Evolutionary conservation across 768 basidiomycete species (phyloP).

Genomic region (Leccinum sublutescens): DNA sequence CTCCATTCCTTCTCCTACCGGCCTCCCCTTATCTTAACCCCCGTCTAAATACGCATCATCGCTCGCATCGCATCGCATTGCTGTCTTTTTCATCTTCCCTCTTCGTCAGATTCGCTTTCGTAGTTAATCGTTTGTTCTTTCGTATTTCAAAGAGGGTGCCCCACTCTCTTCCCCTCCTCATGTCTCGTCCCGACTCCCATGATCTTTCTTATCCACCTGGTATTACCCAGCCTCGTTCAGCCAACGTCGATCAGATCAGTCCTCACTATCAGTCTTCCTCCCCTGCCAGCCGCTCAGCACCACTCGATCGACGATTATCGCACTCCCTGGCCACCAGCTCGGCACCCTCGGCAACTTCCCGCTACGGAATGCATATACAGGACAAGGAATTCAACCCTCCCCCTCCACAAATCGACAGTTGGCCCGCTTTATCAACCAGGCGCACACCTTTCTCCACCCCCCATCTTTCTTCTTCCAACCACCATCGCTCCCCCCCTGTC

Average conservation of each 20-base stretch:
- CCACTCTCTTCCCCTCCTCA: slow-evolving; percentile 17
- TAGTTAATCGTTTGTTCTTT: slow-evolving; percentile 28
- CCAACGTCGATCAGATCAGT: slow-evolving; percentile 29
- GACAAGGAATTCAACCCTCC: slow-evolving; percentile 37
- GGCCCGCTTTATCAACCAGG: slow-evolving; percentile 36
- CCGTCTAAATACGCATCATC: slow-evolving; percentile 30
- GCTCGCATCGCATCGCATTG: slow-evolving; percentile 34
- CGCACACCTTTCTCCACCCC: slow-evolving; percentile 26
- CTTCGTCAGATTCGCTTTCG: slow-evolving; percentile 28
- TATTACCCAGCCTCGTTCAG: slow-evolving; percentile 26
- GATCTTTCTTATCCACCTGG: slow-evolving; percentile 40
- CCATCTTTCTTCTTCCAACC: slow-evolving; percentile 43
- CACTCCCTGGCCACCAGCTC: slow-evolving; percentile 17
- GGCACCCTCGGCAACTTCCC: slow-evolving; percentile 31
- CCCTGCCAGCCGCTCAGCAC: slow-evolving; percentile 5
- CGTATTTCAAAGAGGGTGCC: slow-evolving; percentile 23
- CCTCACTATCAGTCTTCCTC: slow-evolving; percentile 14
- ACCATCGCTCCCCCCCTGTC: slow-evolving; percentile 41
- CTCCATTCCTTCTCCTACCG: slow-evolving; percentile 5
- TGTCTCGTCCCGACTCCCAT: slow-evolving; percentile 45
- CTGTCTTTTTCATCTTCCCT: slow-evolving; percentile 25
- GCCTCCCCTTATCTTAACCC: slow-evolving; percentile 30
- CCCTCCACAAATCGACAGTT: slow-evolving; percentile 27
- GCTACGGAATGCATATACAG: slow-evolving; percentile 35
- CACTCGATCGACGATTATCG: slow-evolving; percentile 25